A percentile compares a stretch with the other conserved stretches of the same genome.
Evolutionary conservation across 768 basidiomycete genomes (phyloP).

Genomic region (Amanita polypyramis): DNA sequence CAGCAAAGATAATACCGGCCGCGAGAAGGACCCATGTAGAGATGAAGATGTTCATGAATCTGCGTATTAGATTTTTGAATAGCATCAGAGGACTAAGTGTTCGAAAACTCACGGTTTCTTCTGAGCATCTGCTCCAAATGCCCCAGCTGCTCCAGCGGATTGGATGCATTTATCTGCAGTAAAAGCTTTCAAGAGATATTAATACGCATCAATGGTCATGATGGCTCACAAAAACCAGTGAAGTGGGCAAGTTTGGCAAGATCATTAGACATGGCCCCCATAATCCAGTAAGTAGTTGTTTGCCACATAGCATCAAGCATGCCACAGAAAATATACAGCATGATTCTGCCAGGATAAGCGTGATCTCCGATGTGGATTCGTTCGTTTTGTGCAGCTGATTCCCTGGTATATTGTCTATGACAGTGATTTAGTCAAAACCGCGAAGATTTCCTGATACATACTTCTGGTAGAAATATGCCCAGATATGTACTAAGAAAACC

Average conservation of each 20-base stretch:
- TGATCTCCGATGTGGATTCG: conserved; percentile 48
- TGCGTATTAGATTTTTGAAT: conserved; percentile 9
- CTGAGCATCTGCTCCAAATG: conserved; percentile 63
- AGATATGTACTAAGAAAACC: conserved; percentile 61
- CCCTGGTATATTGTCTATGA: conserved; percentile 47
- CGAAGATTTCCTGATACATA: conserved; percentile 16
- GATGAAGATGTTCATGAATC: conserved; percentile 62
- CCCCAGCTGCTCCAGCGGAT: conserved; percentile 64
- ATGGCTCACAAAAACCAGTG: conserved; percentile 64
- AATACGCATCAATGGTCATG: not conserved
- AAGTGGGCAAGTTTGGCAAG: conserved; percentile 72
- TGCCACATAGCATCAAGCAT: conserved; percentile 82
- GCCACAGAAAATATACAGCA: conserved; percentile 64
- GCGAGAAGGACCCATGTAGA: conserved; percentile 68
- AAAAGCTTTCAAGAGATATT: not conserved
- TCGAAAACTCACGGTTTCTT: conserved; percentile 40
- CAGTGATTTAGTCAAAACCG: not conserved
- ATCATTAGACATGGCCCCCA: conserved; percentile 82
- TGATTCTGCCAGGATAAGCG: conserved; percentile 42
- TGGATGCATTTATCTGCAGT: conserved; percentile 60
- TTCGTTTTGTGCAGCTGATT: conserved; percentile 24
- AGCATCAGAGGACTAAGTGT: not conserved
- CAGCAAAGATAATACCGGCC: conserved; percentile 51
- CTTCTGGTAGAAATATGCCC: conserved; percentile 74
- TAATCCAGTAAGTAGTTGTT: conserved; percentile 71